phyloP scores from a whole-genome alignment of 2,329 filamentous ascomycete species.

The Talaromyces sp. region DNA sequence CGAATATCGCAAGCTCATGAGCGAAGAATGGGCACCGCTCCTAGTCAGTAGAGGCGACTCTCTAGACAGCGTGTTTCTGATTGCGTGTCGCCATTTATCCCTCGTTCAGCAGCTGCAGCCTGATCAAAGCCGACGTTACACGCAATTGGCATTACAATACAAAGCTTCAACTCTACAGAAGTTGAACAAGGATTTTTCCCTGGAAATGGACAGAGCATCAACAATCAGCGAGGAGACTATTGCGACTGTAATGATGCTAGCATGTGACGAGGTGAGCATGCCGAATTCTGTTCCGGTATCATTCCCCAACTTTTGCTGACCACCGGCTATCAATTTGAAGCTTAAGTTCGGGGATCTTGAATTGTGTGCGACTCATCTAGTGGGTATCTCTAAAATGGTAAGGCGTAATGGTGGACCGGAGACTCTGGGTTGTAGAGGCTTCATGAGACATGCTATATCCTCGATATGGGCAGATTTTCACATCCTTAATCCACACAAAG shows the following conservation, averaged over 20 bases:
- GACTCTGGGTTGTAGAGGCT: constrained; percentile 7
- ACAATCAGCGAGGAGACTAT: background rate
- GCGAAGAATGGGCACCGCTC: background rate
- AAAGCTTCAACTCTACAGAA: constrained; percentile 6
- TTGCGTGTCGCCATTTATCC: constrained; percentile 7
- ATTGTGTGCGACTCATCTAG: background rate
- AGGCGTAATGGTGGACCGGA: constrained; percentile 11
- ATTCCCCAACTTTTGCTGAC: background rate
- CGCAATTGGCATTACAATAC: constrained; percentile 6
- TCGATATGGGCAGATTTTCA: background rate
- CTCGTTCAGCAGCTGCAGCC: background rate
- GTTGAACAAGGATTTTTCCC: constrained; percentile 10
- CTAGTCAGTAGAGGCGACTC: background rate
- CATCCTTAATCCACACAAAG: background rate
- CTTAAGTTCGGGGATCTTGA: background rate
- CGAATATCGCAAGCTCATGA: background rate
- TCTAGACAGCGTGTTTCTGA: constrained; percentile 10
- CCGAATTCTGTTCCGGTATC: background rate
- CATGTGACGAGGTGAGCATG: constrained; percentile 9
- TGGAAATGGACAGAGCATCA: background rate
- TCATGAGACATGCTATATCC: background rate
- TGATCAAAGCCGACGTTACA: background rate
- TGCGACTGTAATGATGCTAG: constrained; percentile 10
- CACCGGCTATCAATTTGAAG: background rate
- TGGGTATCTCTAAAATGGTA: background rate